Evolutionary conservation across 176 grass and related monocot species (phyloP).

Genomic region (Saccharum officinarum): DNA sequence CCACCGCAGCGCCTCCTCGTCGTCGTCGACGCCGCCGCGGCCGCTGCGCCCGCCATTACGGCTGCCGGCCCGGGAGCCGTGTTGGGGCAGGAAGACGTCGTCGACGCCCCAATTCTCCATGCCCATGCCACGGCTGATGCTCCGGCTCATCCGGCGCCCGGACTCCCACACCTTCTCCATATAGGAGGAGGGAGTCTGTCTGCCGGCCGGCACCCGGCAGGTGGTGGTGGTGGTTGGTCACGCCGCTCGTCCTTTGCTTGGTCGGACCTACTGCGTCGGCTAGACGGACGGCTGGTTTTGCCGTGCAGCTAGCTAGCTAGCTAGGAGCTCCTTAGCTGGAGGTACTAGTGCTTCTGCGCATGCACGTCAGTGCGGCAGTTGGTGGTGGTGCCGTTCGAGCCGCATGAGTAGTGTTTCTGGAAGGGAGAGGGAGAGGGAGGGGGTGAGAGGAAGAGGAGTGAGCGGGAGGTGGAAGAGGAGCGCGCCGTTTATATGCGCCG

Average conservation of each 20-base stretch:
- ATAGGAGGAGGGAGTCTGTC: no score
- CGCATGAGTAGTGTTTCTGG: neutral
- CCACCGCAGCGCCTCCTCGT: slow-evolving; percentile 93
- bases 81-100: slow-evolving; percentile 59
- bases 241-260: neutral
- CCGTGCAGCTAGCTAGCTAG: neutral
- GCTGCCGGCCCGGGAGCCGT: neutral
- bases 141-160: slow-evolving; percentile 70
- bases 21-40: slow-evolving; percentile 45
- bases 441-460: no score
- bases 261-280: no score
- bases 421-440: neutral
- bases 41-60: neutral
- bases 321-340: no score
- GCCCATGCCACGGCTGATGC: slow-evolving; percentile 77
- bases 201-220: neutral
- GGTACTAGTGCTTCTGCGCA: no score
- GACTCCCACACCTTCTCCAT: slow-evolving; percentile 73
- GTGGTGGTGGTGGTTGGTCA: neutral
- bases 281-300: no score
- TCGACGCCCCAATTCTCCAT: slow-evolving; percentile 84
- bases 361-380: neutral
- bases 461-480: neutral
- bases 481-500: neutral
- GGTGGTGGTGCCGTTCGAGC: neutral